Base-by-base conservation (phyloP, 164 flowering plant genomes). In the Vitis rupestris region DNA sequence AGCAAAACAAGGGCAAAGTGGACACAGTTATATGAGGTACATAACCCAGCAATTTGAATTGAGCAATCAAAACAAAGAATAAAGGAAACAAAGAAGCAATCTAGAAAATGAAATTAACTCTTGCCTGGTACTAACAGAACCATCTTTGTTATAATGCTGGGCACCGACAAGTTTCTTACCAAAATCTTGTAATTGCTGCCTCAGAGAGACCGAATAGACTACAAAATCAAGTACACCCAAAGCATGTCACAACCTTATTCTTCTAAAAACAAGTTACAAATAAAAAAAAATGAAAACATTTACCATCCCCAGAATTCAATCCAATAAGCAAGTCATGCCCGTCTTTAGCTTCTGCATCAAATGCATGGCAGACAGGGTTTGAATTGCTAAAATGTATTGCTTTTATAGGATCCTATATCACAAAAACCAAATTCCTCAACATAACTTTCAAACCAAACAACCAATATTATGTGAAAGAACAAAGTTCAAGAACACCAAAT, bases 261-360 rank as follows among this genome's bases (percentile, higher is more conserved):
- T 12, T 63, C 14, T 48, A n/a, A 70, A 17, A 9, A 47, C 69
- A 61, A 59, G 53, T 17, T 58, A 9, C 2, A 4, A 70, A 11
- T 16, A 15, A n/a, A 69, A 72, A 50, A 4, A 17, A 49, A 16
- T 10, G 23, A 50, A 74, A 53, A 65, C 11, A 6, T 60, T 79
- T 87, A 95, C 99, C 98, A 89, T 95, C 99, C 64, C 99, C 99
- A 54, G 97, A 85, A 69, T 63, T 77, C 81, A 93, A 81, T 27
- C 98, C 99, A 82, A 95, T 84, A 64, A 95, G 85, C 79, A 95
- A 84, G 79, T 95, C 99, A 76, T 95, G 99, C 61, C 99, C 97
- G 68, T 93, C 99, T 80, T 89, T 93, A 0, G 94, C 87, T 64
- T 95, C 99, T 15, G 82, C 85, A 74, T 90, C 96, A 82, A 88